These are phyloP conservation scores for Lonicera japonica DNA, from an alignment of 129 eudicot species.

Conservation along the genomic window DNA sequence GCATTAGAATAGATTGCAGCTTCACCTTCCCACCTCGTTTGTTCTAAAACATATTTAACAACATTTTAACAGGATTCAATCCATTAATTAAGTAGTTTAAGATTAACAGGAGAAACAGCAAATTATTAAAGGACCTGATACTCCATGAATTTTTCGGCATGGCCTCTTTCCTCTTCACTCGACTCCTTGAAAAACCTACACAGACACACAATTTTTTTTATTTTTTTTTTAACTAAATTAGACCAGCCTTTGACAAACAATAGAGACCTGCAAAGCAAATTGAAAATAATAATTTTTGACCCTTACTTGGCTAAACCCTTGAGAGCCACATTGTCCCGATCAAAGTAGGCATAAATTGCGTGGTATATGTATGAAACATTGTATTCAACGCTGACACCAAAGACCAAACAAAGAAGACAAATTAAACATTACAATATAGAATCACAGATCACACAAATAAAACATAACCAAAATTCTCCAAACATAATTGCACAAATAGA, in stretches of 20 bases:
- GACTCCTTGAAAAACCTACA: conserved; percentile 82
- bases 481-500: too few relatives aligned
- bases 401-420: not conserved
- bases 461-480: too few relatives aligned
- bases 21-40: conserved; percentile 88
- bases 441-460: too few relatives aligned
- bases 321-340: conserved; percentile 85
- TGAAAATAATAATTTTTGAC: not conserved
- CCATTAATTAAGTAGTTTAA: not conserved
- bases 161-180: conserved; percentile 77
- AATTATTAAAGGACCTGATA: conserved; percentile 57
- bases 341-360: conserved; percentile 87
- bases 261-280: not conserved
- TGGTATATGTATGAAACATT: conserved; percentile 85
- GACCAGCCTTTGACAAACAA: not conserved
- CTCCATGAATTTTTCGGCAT: conserved; percentile 90
- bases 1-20: conserved; percentile 75
- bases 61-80: not conserved
- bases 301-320: conserved; percentile 83
- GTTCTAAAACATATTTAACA: conserved; percentile 38
- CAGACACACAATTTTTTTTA: too few relatives aligned
- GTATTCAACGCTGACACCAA: conserved; percentile 70
- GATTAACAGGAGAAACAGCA: not conserved
- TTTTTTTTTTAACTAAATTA: not conserved
- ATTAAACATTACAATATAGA: too few relatives aligned